Conservation (phyloP, 768 basidiomycete genomes). For the Hygrophoropsis aurantiaca region DNA sequence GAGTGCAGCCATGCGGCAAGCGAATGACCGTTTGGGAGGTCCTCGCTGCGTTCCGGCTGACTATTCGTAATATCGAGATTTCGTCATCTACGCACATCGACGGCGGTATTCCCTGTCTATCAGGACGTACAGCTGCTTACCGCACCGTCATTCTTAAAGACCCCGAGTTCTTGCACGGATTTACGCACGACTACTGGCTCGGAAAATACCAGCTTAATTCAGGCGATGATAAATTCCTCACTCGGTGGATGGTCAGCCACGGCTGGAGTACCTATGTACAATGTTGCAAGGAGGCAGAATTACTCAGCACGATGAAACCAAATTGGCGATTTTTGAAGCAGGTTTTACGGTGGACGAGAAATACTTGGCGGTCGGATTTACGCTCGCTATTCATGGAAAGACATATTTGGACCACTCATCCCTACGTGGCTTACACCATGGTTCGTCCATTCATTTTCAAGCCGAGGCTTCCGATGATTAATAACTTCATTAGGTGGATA, state of each 20-base stretch:
- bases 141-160: constrained; percentile 94
- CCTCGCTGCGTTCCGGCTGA: constrained; percentile 87
- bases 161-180: constrained; percentile 88
- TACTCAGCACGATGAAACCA: constrained; percentile 93
- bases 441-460: constrained; percentile 54
- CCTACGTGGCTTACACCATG: constrained; percentile 79
- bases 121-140: constrained; percentile 91
- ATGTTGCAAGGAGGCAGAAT: constrained; percentile 80
- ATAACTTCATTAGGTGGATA: constrained; percentile 60
- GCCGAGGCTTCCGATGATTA: too few species aligned
- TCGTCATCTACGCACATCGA: constrained; percentile 88
- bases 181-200: constrained; percentile 93
- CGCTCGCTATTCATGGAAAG: constrained; percentile 87
- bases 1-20: constrained; percentile 77
- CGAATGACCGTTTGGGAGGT: constrained; percentile 94
- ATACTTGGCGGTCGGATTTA: constrained; percentile 91
- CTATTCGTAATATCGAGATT: constrained; percentile 94
- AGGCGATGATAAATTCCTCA: constrained; percentile 93
- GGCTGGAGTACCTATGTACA: constrained; percentile 96
- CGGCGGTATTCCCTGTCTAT: constrained; percentile 88
- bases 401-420: constrained; percentile 84
- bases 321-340: constrained; percentile 96
- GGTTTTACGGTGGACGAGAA: constrained; percentile 89
- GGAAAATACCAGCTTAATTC: constrained; percentile 95
- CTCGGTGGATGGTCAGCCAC: constrained; percentile 94